Conservation (phyloP, 164 flowering plant species). For the Magnolia changhungtana region DNA sequence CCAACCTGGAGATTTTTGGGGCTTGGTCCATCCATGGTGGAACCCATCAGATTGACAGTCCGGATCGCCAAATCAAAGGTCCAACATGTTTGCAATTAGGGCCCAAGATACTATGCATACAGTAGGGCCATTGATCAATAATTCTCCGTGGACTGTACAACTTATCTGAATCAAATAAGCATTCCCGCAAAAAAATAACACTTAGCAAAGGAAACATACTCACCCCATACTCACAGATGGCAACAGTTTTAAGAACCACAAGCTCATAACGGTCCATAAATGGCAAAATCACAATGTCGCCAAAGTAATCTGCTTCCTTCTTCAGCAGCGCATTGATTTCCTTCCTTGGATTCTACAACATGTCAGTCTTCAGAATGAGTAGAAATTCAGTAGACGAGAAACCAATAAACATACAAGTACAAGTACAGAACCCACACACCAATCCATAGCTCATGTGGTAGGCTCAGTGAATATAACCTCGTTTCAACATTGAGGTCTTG, state of each 20-base stretch:
- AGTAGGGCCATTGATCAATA: not conserved
- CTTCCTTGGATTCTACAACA: conserved; percentile 72
- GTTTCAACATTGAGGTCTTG: too few relatives aligned
- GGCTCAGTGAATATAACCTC: too few relatives aligned
- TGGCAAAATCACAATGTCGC: conserved; percentile 82
- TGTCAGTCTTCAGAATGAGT: not conserved
- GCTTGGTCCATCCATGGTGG: not conserved
- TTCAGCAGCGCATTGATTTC: conserved; percentile 80
- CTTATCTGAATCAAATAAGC: not conserved
- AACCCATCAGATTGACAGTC: not conserved
- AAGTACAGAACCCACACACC: not conserved
- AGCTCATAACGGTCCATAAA: conserved; percentile 97
- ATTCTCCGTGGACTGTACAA: not conserved
- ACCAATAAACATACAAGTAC: not conserved
- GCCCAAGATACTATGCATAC: not conserved
- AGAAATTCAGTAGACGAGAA: not conserved
- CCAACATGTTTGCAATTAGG: not conserved
- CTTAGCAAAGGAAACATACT: conserved; percentile 23
- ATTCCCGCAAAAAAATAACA: not conserved
- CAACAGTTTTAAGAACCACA: conserved; percentile 92
- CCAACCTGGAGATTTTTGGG: not conserved
- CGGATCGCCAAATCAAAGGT: not conserved
- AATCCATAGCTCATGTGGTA: not conserved
- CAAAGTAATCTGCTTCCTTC: conserved; percentile 89
- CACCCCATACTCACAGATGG: conserved; percentile 95